A percentile compares a stretch with the other conserved stretches of the same genome.
Conservation (phyloP, 495 filamentous ascomycete species). For the Lophiotrema nucula region DNA sequence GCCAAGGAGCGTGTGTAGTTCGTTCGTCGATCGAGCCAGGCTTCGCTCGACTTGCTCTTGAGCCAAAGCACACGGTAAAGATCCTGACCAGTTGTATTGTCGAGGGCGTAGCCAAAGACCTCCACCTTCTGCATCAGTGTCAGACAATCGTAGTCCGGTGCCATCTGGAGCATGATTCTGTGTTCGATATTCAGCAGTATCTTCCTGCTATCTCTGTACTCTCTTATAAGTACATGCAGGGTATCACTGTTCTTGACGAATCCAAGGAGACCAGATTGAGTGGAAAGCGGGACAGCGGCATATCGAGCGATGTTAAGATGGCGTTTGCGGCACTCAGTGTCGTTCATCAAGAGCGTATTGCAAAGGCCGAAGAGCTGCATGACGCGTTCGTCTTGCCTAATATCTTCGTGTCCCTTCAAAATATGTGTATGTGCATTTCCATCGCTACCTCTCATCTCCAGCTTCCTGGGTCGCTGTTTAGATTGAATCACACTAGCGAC, state of each 20-base stretch:
- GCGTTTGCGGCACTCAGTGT: constrained; percentile 93
- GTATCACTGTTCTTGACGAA: constrained; percentile 99
- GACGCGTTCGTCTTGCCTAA: constrained; percentile 95
- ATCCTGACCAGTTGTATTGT: constrained; percentile 98
- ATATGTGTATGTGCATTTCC: constrained; percentile 79
- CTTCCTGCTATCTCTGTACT: constrained; percentile 94
- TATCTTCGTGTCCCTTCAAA: constrained; percentile 97
- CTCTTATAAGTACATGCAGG: constrained; percentile 89
- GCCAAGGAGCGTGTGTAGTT: constrained; percentile 97
- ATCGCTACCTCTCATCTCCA: constrained; percentile 85
- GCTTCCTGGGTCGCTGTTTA: constrained; percentile 89
- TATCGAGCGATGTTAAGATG: constrained; percentile 95
- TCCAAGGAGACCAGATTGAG: constrained; percentile 88
- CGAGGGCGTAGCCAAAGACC: constrained; percentile 96
- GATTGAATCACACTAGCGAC: constrained; percentile 91
- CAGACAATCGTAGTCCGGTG: constrained; percentile 95
- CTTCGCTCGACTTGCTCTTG: constrained; percentile 96
- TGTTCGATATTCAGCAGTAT: constrained; percentile 99
- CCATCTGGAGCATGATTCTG: constrained; percentile 99
- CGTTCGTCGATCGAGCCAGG: constrained; percentile 93
- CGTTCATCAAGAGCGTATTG: constrained; percentile 88
- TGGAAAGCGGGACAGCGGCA: constrained; percentile 90
- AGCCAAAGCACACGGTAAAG: constrained; percentile 97
- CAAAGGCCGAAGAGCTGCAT: constrained; percentile 98
- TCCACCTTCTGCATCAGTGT: constrained; percentile 99